A percentile compares a stretch with the other conserved stretches of the same genome.
These are phyloP conservation scores for Areca catechu DNA, from an alignment of 176 grass and related monocot species.

Conservation along the genomic window DNA sequence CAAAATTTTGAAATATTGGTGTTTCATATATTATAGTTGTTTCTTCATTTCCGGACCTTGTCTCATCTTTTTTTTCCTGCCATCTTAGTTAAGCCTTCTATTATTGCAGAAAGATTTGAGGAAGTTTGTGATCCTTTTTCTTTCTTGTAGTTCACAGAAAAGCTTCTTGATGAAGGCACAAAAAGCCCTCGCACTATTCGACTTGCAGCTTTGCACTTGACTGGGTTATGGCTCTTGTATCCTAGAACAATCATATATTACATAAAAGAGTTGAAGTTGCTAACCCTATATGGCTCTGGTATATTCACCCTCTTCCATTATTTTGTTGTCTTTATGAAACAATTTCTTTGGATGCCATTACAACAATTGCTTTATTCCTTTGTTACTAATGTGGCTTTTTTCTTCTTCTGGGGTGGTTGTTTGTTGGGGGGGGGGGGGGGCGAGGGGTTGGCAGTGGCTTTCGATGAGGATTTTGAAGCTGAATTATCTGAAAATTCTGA, in stretches of 20 bases:
- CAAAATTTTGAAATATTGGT: too few species aligned
- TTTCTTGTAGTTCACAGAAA: conserved; percentile 60
- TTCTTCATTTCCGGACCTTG: too few species aligned
- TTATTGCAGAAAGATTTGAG: too few species aligned
- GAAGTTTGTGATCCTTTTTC: neutral
- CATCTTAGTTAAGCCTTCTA: too few species aligned
- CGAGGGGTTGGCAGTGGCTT: conserved; percentile 88
- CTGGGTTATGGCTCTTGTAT: conserved; percentile 76
- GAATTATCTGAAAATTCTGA: conserved; percentile 90
- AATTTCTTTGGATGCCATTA: too few species aligned
- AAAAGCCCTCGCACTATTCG: conserved; percentile 91
- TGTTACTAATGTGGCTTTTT: neutral
- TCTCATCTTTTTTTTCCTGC: too few species aligned
- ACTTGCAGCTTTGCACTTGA: conserved; percentile 79
- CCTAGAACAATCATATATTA: conserved; percentile 78
- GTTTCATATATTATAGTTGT: too few species aligned
- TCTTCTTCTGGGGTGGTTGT: conserved; percentile 3
- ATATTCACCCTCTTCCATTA: conserved; percentile 11
- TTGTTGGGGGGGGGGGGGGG: too few species aligned
- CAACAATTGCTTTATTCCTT: conserved; percentile 7
- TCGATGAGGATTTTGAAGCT: conserved; percentile 96
- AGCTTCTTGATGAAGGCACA: conserved; percentile 73
- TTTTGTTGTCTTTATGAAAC: neutral
- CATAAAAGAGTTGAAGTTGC: conserved; percentile 74
- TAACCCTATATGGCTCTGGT: conserved; percentile 93